Conservation (phyloP, 2,329 filamentous ascomycete species). For the Furcasterigmium sp. region DNA sequence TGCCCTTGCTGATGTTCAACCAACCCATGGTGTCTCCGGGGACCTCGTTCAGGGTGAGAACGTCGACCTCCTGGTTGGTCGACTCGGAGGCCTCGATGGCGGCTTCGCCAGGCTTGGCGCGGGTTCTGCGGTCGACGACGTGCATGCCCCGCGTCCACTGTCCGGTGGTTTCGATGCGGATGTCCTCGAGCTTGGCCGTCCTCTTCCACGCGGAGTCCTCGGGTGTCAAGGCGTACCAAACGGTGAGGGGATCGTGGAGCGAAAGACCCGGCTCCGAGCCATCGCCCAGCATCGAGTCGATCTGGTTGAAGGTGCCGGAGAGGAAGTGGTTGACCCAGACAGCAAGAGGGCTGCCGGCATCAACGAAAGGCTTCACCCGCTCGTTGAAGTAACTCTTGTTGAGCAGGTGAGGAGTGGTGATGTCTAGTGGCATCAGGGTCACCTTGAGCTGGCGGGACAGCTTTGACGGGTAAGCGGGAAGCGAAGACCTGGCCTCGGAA, state of each 20-base stretch:
- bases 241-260: slow-evolving; percentile 71
- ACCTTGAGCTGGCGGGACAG: slow-evolving; percentile 61
- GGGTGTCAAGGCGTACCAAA: slow-evolving; percentile 71
- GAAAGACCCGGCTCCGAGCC: slow-evolving; percentile 55
- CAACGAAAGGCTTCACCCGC: slow-evolving; percentile 48
- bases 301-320: slow-evolving; percentile 63
- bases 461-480: slow-evolving; percentile 58
- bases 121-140: slow-evolving; percentile 67
- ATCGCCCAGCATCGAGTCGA: slow-evolving; percentile 56
- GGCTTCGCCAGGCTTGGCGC: slow-evolving; percentile 45
- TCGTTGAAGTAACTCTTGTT: slow-evolving; percentile 53
- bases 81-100: slow-evolving; percentile 20
- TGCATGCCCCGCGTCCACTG: slow-evolving; percentile 96
- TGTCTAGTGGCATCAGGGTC: slow-evolving; percentile 70
- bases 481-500: slow-evolving; percentile 39
- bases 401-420: slow-evolving; percentile 67
- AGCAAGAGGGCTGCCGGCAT: slow-evolving; percentile 65
- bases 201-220: slow-evolving; percentile 54
- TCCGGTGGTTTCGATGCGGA: slow-evolving; percentile 81
- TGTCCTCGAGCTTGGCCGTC: slow-evolving; percentile 63
- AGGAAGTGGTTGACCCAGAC: slow-evolving; percentile 71
- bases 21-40: slow-evolving; percentile 71
- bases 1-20: slow-evolving; percentile 69
- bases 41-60: slow-evolving; percentile 41
- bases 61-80: slow-evolving; percentile 25